phyloP scores from a whole-genome alignment of 1,139 yeast species.

The Saccharomyces hybrid region DNA sequence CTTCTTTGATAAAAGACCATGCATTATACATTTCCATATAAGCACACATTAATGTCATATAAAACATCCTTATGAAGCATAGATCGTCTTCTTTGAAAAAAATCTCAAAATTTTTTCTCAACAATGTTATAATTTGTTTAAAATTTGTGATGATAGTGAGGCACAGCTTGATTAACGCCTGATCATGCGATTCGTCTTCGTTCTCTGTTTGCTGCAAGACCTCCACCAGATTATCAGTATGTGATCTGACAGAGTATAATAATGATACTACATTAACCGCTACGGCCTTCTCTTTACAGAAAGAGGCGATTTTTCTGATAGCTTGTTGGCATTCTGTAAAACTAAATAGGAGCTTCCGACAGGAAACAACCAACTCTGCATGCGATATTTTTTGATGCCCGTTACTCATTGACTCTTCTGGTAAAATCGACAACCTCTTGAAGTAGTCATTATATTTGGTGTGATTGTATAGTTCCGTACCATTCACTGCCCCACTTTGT shows the following conservation, averaged over 20 bases:
- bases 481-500: slow-evolving; percentile 1
- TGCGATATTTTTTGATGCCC: slow-evolving; percentile 24
- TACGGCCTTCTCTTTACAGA: slow-evolving; percentile 57
- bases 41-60: slow-evolving; percentile 64
- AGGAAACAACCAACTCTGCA: slow-evolving; percentile 40
- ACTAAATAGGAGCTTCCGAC: slow-evolving; percentile 50
- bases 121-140: slow-evolving; percentile 43
- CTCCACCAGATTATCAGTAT: slow-evolving; percentile 53
- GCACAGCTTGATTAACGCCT: slow-evolving; percentile 32
- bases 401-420: slow-evolving; percentile 38
- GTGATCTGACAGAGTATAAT: slow-evolving; percentile 49
- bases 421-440: slow-evolving; percentile 60
- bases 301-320: slow-evolving; percentile 56
- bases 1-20: slow-evolving; percentile 41
- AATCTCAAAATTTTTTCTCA: slow-evolving; percentile 41
- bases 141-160: slow-evolving; percentile 39
- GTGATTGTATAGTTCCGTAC: slow-evolving; percentile 24
- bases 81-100: slow-evolving; percentile 55
- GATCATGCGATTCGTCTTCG: slow-evolving; percentile 30
- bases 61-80: slow-evolving; percentile 64
- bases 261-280: slow-evolving; percentile 51
- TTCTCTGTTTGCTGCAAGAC: slow-evolving; percentile 52
- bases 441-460: slow-evolving; percentile 59
- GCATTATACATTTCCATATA: slow-evolving; percentile 72
- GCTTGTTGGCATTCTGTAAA: slow-evolving; percentile 67